Base-by-base conservation (phyloP, 768 basidiomycete species). In the Pleurotus cornucopiae region DNA sequence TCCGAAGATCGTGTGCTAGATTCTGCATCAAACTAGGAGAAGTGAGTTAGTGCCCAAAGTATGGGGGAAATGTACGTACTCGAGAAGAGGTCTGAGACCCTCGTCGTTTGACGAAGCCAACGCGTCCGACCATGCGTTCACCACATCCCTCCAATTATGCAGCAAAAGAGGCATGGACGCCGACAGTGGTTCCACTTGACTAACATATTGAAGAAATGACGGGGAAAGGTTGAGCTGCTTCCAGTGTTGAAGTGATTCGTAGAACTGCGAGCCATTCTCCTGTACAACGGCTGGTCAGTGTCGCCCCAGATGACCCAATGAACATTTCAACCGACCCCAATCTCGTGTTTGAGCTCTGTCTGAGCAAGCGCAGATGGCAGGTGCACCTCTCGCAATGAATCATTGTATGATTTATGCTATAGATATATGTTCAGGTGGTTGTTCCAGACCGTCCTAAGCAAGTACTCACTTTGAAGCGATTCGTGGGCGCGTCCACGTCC, bases 231-330 rank as follows among this genome's bases (percentile, higher is more conserved):
- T 93, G 58, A 94, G 79, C 62, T 94, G 87, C 61, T 80, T 74
- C 86, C 88, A 91, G 63, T 89, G 83, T 23, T 82, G 75, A 30
- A 95, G 73, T 2, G 88, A 79, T 60, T 82, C 76, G 54, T 86
- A 83, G 63, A 95, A 94, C 65, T 91, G 86, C 0, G 88, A 91
- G 56, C 85, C 83, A 64, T 83, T 81, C 60, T 93, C 88, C 88
- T 91, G 54, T 2, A 61, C 30, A 34, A 34, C 30, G 30, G 30
- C 30, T 34, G 11, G 30, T 34, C 9, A 34, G 30, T 14, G 11
- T 34, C n/a, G 37, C 6, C n/a, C 14, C 30, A 16, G n/a, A 34
- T 26, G 34, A 6, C 46, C 40, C 43, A 13, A 20, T 13, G 68
- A 40, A 25, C n/a, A 39, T 9, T 12, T 21, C 43, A 37, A 76